These are phyloP conservation scores for Tetradesmus obliquus DNA, from an alignment of 139 green algal species.

Conservation along the genomic window DNA sequence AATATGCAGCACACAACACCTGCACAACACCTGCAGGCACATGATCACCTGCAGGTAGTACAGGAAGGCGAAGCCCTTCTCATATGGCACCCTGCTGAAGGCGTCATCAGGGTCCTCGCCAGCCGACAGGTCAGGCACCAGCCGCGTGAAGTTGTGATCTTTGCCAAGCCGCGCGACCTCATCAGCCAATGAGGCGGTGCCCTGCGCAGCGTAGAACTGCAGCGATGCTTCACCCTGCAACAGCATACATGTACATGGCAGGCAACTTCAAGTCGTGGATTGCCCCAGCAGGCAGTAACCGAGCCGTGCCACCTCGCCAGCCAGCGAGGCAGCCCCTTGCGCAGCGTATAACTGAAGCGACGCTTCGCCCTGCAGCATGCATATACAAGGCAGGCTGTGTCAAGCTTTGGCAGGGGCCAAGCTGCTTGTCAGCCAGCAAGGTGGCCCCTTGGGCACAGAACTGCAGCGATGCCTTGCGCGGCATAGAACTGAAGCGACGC, in stretches of 20 bases:
- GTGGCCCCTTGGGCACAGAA: too few relatives aligned
- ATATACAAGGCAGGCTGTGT: not conserved
- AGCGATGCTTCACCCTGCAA: slow-evolving; percentile 29
- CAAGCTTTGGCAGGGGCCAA: slow-evolving; percentile 36
- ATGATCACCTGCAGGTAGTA: slow-evolving; percentile 79
- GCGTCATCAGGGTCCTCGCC: slow-evolving; percentile 92
- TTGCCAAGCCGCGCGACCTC: slow-evolving; percentile 50
- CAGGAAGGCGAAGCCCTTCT: slow-evolving; percentile 94
- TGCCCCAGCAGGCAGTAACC: not conserved
- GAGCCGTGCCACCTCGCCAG: slow-evolving; percentile 49
- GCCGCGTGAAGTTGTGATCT: slow-evolving; percentile 41
- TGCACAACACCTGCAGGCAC: not conserved
- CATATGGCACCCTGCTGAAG: slow-evolving; percentile 81
- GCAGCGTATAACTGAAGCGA: slow-evolving; percentile 63
- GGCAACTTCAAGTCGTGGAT: not conserved
- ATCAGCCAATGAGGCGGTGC: slow-evolving; percentile 46
- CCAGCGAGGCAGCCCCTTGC: slow-evolving; percentile 51
- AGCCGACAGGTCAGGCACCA: slow-evolving; percentile 61
- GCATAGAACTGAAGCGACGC: slow-evolving; percentile 59
- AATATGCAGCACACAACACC: too few relatives aligned
- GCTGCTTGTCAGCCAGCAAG: slow-evolving; percentile 48
- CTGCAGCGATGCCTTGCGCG: too few relatives aligned
- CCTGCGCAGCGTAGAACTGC: slow-evolving; percentile 68
- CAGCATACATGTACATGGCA: not conserved
- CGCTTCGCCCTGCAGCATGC: slow-evolving; percentile 8